Percentiles rank a stretch among this genome's conserved stretches.
These are phyloP conservation scores for Dictyostelium capitatum DNA, from an alignment of 78 protist genomes.

Conservation along the genomic window DNA sequence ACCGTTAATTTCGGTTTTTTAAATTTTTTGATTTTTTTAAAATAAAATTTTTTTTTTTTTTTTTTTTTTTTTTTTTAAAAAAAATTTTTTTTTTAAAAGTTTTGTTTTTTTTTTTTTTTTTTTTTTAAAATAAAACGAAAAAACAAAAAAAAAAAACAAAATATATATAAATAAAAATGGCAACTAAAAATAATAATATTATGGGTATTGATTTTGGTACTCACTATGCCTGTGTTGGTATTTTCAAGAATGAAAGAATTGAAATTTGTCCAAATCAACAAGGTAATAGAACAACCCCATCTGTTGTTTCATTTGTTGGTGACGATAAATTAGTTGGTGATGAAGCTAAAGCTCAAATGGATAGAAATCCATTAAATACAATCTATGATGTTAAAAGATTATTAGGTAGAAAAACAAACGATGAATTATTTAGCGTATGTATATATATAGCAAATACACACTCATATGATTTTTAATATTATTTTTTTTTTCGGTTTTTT, in stretches of 20 bases:
- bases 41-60: too few relatives aligned
- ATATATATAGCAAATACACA: too few relatives aligned
- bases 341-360: constrained; percentile 94
- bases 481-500: too few relatives aligned
- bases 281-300: constrained; percentile 98
- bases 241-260: constrained; percentile 89
- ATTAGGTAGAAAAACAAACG: constrained; percentile 70
- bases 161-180: background rate
- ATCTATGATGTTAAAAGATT: constrained; percentile 93
- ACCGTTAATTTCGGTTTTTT: too few relatives aligned
- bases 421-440: constrained; percentile 92
- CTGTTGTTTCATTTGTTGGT: constrained; percentile 94
- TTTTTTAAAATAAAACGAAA: background rate
- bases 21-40: too few relatives aligned
- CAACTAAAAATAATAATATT: background rate
- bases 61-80: too few relatives aligned
- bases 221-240: constrained; percentile 93
- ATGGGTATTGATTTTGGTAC: constrained; percentile 98
- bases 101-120: background rate
- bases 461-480: constrained; percentile 7
- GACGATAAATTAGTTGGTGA: constrained; percentile 92
- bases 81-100: too few relatives aligned
- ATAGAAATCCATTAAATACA: constrained; percentile 94
- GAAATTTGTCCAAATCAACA: constrained; percentile 96
- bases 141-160: background rate